Conservation (phyloP, 257 asterid genomes). For the Nicotiana obtusifolia region DNA sequence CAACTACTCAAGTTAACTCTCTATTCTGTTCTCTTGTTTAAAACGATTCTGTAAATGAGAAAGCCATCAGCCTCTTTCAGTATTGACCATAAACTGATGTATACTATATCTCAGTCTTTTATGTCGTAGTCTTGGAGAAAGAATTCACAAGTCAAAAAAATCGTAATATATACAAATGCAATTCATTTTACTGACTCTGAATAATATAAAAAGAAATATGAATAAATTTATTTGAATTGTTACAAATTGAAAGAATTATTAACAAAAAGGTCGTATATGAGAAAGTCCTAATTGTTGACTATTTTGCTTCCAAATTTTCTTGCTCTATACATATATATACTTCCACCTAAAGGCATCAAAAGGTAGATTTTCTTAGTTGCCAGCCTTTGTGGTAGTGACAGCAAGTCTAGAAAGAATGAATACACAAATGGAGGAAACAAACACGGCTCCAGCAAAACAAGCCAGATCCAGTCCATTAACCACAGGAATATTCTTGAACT, state of each 20-base stretch:
- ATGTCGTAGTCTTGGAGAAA: neutral
- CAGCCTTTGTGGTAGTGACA: constrained; percentile 6
- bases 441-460: constrained; percentile 63
- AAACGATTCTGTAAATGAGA: neutral
- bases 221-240: neutral
- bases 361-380: neutral
- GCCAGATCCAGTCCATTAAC: constrained; percentile 64
- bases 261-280: neutral
- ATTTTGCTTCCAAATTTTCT: neutral
- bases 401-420: constrained; percentile 60
- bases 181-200: neutral
- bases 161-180: neutral
- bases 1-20: neutral
- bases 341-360: neutral
- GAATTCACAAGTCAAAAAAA: neutral
- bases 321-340: neutral
- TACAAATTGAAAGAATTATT: neutral
- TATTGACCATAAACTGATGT: neutral
- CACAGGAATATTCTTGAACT: constrained; percentile 55
- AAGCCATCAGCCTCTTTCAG: neutral
- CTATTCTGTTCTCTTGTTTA: neutral
- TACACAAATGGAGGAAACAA: constrained; percentile 59
- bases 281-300: neutral
- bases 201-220: neutral
- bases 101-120: neutral